Evolutionary conservation across 1,139 yeast genomes (phyloP).

Genomic region (Candida sp.): DNA sequence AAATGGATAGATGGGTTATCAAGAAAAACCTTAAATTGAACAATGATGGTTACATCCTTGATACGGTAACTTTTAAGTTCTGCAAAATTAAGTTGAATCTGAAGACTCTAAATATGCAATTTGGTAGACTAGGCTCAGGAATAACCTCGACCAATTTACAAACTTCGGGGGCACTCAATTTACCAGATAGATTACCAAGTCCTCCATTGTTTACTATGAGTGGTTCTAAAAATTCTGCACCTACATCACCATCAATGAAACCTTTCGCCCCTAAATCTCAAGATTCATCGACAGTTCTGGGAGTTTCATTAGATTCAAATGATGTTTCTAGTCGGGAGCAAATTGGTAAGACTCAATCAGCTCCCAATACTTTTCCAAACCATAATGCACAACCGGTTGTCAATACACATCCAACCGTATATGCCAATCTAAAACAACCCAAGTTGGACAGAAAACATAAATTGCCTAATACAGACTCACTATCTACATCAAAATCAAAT

Average conservation of each 20-base stretch:
- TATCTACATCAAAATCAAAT: not conserved
- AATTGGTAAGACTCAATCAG: not conserved
- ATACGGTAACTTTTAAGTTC: conserved; percentile 28
- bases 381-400: not conserved
- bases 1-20: conserved; percentile 35
- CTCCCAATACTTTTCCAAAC: not conserved
- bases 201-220: conserved; percentile 16
- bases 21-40: conserved; percentile 30
- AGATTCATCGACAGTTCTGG: not conserved
- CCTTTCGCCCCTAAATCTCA: not conserved
- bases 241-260: conserved; percentile 2
- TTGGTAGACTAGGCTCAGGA: conserved; percentile 24
- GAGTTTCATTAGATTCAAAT: not conserved
- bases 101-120: conserved; percentile 9
- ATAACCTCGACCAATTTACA: conserved; percentile 11
- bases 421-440: not conserved
- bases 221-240: conserved; percentile 1
- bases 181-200: conserved; percentile 14
- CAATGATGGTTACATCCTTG: conserved; percentile 35
- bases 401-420: not conserved
- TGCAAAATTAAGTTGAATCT: conserved; percentile 24
- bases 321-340: not conserved
- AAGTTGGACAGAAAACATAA: not conserved
- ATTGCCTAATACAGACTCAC: not conserved
- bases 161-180: conserved; percentile 7